Evolutionary conservation across 805 yeast genomes (phyloP), one percentile per base, ranked within the genome.

Genomic region (Teunomyces atbi): DNA sequence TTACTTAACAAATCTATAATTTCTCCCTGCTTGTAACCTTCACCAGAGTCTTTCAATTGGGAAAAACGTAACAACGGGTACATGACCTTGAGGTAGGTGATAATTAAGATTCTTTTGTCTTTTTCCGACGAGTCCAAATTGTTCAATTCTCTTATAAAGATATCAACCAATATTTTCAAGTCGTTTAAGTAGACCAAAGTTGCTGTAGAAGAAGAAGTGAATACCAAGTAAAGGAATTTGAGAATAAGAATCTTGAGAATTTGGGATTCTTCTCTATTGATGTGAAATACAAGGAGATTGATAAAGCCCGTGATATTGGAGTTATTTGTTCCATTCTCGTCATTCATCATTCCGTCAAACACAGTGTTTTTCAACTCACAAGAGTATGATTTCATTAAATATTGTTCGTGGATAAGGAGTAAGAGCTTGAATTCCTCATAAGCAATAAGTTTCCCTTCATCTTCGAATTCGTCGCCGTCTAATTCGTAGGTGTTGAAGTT

Each of bases 321-420:
- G 11, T 47, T 42, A 30, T 49, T 52, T 7, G 50, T 39, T 5
- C 52, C 41, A 7, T 47, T 28, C 15, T 39, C 29, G 37, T 74
- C 70, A 21, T 43, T 60, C 33, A 76, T 66, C 45, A 91, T 61
- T 2, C 77, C 75, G 4, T 74, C 70, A 56, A 86, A 79, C 1
- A 87, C 84, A 47, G 58, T 55, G 52, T 76, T 77, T 55, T 82
- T 78, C 20, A 51, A 41, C 1, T 53, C 44, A 30, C 61, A 56
- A 4, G 64, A 47, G 62, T 74, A 56, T 53, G 75, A 62, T 54
- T 71, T 50, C 79, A 89, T 84, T 84, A 91, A 81, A 64, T 81
- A 91, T 64, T 91, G 97, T 61, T 91, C 97, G 64, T 91, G 91
- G 20, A 91, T 69, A 1, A 89, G 83, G 33, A 91, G 68, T 10